Evolutionary conservation across 2,329 filamentous ascomycete species (phyloP), one percentile per base, ranked within the genome.

Genomic region (Neospermospora avenae): DNA sequence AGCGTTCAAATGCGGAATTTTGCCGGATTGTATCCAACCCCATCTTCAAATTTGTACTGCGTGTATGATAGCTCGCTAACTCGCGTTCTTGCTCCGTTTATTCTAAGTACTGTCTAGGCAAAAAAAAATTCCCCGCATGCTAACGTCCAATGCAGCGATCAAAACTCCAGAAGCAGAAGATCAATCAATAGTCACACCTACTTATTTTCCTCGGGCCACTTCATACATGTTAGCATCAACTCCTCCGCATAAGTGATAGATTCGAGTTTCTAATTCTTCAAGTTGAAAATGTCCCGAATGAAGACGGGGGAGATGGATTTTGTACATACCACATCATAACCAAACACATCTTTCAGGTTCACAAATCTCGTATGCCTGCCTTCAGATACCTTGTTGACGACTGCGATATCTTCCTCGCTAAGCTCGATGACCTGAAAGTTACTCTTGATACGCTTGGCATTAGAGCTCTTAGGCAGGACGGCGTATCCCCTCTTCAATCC

Each of bases 321-420:
- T n/a, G n/a, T n/a, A 31, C 28, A 5, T 31, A 31, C 28, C 28
- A 89, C 81, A 66, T 90, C 78, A 72, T 87, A 88, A 2, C 88
- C 88, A 73, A 91, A 90, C 1, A 84, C 87, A 62, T 89, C 86
- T 78, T 87, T 89, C 86, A 90, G 90, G 77, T 91, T 89, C 63
- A 91, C 87, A 69, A 91, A 90, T 35, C 88, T 83, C 46, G 80
- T 83, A 74, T 89, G 85, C 56, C 86, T 81, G 44, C 84, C 84
- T 72, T 83, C 79, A 0, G 85, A 85, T 3, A 89, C 85, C 31
- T 63, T 63, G 65, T 78, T 75, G 24, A 87, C 76, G 57, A 73
- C 75, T 72, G 81, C 77, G 65, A 87, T 69, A 64, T 91, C 88
- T 28, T 82, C 80, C 13, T 76, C 78, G 66, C 85, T 84, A 53